Evolutionary conservation across 2,329 filamentous ascomycete species (phyloP), one percentile per base, ranked within the genome.

Genomic region (Zasmidium citrigriseum): DNA sequence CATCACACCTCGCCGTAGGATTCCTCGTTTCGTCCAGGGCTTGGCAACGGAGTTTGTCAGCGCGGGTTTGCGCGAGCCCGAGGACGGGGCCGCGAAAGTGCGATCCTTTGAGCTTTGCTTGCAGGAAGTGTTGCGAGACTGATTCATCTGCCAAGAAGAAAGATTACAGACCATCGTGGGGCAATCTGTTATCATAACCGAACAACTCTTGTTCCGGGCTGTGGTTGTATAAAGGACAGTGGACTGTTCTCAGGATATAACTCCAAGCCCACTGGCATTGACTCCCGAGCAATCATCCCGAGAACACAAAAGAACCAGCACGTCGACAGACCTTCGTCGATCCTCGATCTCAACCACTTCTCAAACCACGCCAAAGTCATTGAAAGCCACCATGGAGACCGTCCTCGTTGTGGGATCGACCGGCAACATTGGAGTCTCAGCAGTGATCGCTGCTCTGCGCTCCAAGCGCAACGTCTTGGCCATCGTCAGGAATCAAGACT

Each of bases 391-490:
- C n/a, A 60, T 57, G 50, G 55, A 66, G 45, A 74, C 72, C 7
- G 69, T 78, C 52, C 68, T 78, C 20, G 64, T 78, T 41, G 67
- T 77, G 46, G 76, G 74, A 34, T 68, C 75, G 1, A 76, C 74
- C 9, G 75, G 75, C 18, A 76, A 77, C 59, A 75, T 77, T 49
- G 75, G 75, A 59, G 60, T 72, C 4, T 62, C 74, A 3, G 73
- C 71, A 38, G 60, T 75, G 25, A 69, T 62, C 1, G 72, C 60
- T 5, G 69, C 73, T 1, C 55, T 76, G 23, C 61, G 58, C 9
- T 67, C 69, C 7, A 59, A 62, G 12, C 69, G 69, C 44, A 63
- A 71, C 2, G 75, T 77, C 16, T 60, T 77, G 4, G 75, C 75
- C 14, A 61, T 78, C 20, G 73, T 76, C 2, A 71, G 76, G 20